Percentiles rank a stretch among this genome's conserved stretches.
Conservation (phyloP, 1,139 yeast genomes). For the Candida tetrigidarum region DNA sequence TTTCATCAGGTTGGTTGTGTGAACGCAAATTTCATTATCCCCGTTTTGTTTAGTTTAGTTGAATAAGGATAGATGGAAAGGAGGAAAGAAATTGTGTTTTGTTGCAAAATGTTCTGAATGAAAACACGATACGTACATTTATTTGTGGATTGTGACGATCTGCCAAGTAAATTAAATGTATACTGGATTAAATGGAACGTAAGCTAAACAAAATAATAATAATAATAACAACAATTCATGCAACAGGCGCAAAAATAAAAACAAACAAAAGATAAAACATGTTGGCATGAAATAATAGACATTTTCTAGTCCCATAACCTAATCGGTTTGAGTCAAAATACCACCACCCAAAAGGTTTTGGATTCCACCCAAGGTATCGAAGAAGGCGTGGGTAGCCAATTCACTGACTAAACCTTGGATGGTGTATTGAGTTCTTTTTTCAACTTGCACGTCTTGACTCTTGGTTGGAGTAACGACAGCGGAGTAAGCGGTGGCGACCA, state of each 20-base stretch:
- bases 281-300: background rate
- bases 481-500: background rate
- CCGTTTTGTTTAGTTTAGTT: too few species aligned
- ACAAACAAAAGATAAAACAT: background rate
- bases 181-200: background rate
- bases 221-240: background rate
- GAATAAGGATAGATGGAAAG: too few species aligned
- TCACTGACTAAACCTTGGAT: constrained; percentile 3
- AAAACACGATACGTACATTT: background rate
- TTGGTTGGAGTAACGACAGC: constrained; percentile 1
- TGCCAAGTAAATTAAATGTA: background rate
- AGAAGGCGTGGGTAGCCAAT: background rate
- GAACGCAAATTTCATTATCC: too few species aligned
- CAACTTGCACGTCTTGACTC: background rate
- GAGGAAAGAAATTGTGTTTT: background rate
- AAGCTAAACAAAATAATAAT: background rate
- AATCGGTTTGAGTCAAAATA: constrained; percentile 7
- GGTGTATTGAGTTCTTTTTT: constrained; percentile 5
- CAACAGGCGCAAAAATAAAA: background rate
- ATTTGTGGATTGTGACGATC: constrained; percentile 1
- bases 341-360: background rate
- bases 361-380: constrained; percentile 1
- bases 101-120: background rate
- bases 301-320: too few species aligned
- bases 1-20: background rate